Evolutionary conservation across 2,329 filamentous ascomycete genomes (phyloP), one percentile per base, ranked within the genome.

Genomic region (Neurospora crassa): DNA sequence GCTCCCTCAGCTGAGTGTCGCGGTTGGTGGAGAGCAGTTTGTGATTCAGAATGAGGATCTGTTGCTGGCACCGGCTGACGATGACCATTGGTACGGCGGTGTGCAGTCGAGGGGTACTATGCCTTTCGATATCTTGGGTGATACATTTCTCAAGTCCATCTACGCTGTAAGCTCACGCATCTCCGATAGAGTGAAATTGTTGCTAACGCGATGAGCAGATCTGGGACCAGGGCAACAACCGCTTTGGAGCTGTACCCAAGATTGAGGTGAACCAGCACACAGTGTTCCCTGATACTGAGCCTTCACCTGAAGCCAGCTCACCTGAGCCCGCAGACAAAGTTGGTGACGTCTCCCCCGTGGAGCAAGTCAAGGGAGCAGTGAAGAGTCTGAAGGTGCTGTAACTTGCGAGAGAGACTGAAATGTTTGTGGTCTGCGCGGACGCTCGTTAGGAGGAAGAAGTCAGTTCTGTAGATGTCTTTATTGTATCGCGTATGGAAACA

Each of bases 101-200:
- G 87, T 92, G 41, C 89, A 92, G 81, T 89, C 86, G 68, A 84
- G 88, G 59, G 89, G 89, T 3, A 79, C 81, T 69, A 81, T 87
- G 78, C 77, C 80, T 2, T 89, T 91, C 75, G 89, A 91, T 77
- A 90, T 92, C 67, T 81, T 90, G 18, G 90, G 89, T 5, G 88
- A 88, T 74, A 85, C 85, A 1, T 90, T 89, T 76, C 79, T 92
- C 79, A 90, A 90, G 82, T 86, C 84, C 34, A 82, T 90, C 70
- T 92, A 92, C 77, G 88, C 87, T 70, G 85, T 88, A 78, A 81
- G 85, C 82, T 1, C 67, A 41, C 47, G 37, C 24, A 14, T 68
- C 47, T 67, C n/a, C n/a, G 18, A 41, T 47, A 6, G 42, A 20
- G 18, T 40, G 12, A 29, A 42, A 11, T 18, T 70, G 37, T 37